Evolutionary conservation across 129 eudicot genomes (phyloP).

Genomic region (Flaveria brownii): DNA sequence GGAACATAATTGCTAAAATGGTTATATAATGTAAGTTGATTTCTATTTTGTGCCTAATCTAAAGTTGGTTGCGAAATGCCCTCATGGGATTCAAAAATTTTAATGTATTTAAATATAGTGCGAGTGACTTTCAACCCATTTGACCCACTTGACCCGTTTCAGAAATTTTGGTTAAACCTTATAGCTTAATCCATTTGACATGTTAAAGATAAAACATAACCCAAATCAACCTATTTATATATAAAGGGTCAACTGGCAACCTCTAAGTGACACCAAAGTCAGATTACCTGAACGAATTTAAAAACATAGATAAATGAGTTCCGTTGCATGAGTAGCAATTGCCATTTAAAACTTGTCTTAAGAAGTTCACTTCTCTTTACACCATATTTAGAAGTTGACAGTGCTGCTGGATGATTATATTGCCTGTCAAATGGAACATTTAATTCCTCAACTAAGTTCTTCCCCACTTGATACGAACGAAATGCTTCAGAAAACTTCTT

Average conservation of each 20-base stretch:
- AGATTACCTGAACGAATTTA: slow-evolving; percentile 87
- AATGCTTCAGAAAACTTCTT: slow-evolving; percentile 83
- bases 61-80: neutral
- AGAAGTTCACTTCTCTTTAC: slow-evolving; percentile 71
- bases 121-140: neutral
- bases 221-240: slow-evolving; percentile 1
- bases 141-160: neutral
- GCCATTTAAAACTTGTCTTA: slow-evolving; percentile 82
- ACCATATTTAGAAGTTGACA: slow-evolving; percentile 76
- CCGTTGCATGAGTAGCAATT: slow-evolving; percentile 79
- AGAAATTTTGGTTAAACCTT: neutral
- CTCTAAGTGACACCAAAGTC: neutral
- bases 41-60: neutral
- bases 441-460: slow-evolving; percentile 61
- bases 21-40: neutral
- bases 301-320: slow-evolving; percentile 88
- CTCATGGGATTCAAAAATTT: neutral
- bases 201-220: slow-evolving; percentile 4
- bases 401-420: slow-evolving; percentile 93
- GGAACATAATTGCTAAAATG: neutral
- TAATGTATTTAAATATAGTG: neutral
- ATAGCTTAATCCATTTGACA: slow-evolving; percentile 13
- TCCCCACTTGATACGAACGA: slow-evolving; percentile 62
- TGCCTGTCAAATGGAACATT: slow-evolving; percentile 68
- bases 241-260: neutral